Evolutionary conservation across 2,329 filamentous ascomycete species (phyloP).

Genomic region (Decorospora gaudefroyi): DNA sequence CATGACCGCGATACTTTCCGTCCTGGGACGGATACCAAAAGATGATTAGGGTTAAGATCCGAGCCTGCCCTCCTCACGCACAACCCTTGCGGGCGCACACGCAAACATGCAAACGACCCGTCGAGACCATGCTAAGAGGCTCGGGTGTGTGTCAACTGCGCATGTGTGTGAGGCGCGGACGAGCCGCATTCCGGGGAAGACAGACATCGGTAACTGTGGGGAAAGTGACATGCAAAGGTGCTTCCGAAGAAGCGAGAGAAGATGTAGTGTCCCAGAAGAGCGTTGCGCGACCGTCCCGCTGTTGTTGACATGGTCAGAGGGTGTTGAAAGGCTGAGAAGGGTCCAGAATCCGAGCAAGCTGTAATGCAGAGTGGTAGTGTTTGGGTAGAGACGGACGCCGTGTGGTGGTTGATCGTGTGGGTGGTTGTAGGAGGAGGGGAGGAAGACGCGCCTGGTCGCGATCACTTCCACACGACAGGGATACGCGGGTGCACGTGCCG

Average conservation of each 20-base stretch:
- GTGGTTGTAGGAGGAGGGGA: conserved; percentile 18
- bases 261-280: conserved; percentile 26
- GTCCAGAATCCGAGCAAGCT: conserved; percentile 21
- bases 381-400: conserved; percentile 11
- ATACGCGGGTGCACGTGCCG: background rate
- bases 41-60: conserved; percentile 97
- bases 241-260: conserved; percentile 44
- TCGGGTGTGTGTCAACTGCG: conserved; percentile 58
- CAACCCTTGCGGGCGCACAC: conserved; percentile 42
- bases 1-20: conserved; percentile 54
- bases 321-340: conserved; percentile 13
- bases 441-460: conserved; percentile 21
- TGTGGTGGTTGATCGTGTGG: conserved; percentile 21
- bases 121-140: conserved; percentile 63
- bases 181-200: conserved; percentile 66
- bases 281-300: conserved; percentile 31
- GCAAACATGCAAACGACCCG: conserved; percentile 50
- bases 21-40: conserved; percentile 66
- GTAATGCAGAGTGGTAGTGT: conserved; percentile 4
- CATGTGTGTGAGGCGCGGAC: conserved; percentile 48
- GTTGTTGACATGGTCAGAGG: conserved; percentile 37
- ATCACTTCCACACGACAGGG: too few species aligned
- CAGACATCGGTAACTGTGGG: conserved; percentile 75
- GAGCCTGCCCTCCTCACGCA: conserved; percentile 65
- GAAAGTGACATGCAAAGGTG: conserved; percentile 70